Evolutionary conservation across 306 rosid genomes (phyloP), one percentile per base, ranked within the genome.

Genomic region (Fragaria ananassa): DNA sequence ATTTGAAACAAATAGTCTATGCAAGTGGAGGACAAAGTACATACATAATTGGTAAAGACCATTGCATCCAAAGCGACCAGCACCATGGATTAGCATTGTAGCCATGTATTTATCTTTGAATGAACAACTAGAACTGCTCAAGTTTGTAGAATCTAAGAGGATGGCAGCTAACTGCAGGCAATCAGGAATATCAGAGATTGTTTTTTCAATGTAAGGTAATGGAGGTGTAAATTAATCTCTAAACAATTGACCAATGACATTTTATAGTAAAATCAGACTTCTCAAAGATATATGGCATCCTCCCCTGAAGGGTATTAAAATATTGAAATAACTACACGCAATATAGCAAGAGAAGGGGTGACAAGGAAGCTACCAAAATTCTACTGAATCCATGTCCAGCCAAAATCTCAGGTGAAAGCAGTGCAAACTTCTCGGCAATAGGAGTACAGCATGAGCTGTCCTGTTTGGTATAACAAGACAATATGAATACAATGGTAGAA

Each of bases 51-150:
- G 92, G 83, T 89, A 84, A 54, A 91, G 89, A 51, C 96, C 98
- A 71, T 78, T 84, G 88, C 87, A 87, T 54, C 98, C 98, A 82
- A 88, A 86, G 54, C 90, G 89, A 66, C 97, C 98, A 37, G 98
- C 97, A 72, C 98, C 91, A 56, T 82, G 87, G 81, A 91, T 86
- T 90, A 93, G 84, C 72, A 93, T 83, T 64, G 96, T 82, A 82
- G 88, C 81, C 82, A 87, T 90, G 88, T 90, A 91, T 85, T 90
- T 91, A 75, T 93, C 97, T 83, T 88, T 91, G 35, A 85, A 69
- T 64, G 87, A 86, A 84, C 93, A 91, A 12, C 1, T 42, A 21
- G 88, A 86, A 71, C 80, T 83, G 50, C 67, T 86, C 71, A 91
- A 81, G 87, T 88, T 89, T 70, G 49, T 83, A 27, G 93, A 83